Base-by-base conservation (phyloP, 2,329 filamentous ascomycete species). In the Penicillium paneum region DNA sequence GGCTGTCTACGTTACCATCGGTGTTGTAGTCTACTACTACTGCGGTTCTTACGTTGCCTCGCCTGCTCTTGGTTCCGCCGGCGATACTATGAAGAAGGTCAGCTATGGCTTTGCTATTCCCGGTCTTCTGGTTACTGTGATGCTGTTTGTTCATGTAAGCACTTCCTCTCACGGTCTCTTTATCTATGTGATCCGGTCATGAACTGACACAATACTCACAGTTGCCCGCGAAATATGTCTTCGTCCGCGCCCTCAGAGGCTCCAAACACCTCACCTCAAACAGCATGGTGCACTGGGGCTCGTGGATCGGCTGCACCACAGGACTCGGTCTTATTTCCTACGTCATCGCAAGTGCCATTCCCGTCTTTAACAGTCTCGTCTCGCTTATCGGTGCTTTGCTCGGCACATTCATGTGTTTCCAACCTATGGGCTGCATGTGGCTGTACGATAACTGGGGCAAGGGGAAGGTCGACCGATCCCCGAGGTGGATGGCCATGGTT, bases 61-160 rank as follows among this genome's bases (percentile, higher is more conserved):
- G 0, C 77, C 77, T 1, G 75, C 75, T 1, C 68, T 79, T 13
- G 77, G 74, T 3, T 76, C 74, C 31, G 76, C 76, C 0, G 77
- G 77, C 0, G 2, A 35, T 0, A 44, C 63, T 0, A 67, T 78
- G 49, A 78, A 79, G 65, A 78, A 72, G 54, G 64, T 77, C 19
- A 69, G 68, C 47, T 79, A 78, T 46, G 77, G 76, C 17, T 56
- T 70, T 39, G 67, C 62, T 10, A 57, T 69, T 11, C 64, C 63
- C 1, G 66, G 67, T 0, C 50, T 75, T 38, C 47, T 68, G 43
- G 63, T 67, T 42, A 58, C 49, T 5, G 58, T 60, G 12, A 54
- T 57, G 31, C 53, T 64, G 7, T 52, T 68, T 10, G 41, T 60
- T 5, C 61, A 65, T 42, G 60, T 64, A 49, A 48, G 63, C 47